phyloP scores from a whole-genome alignment of 768 basidiomycete genomes.

The Boletales sp. region DNA sequence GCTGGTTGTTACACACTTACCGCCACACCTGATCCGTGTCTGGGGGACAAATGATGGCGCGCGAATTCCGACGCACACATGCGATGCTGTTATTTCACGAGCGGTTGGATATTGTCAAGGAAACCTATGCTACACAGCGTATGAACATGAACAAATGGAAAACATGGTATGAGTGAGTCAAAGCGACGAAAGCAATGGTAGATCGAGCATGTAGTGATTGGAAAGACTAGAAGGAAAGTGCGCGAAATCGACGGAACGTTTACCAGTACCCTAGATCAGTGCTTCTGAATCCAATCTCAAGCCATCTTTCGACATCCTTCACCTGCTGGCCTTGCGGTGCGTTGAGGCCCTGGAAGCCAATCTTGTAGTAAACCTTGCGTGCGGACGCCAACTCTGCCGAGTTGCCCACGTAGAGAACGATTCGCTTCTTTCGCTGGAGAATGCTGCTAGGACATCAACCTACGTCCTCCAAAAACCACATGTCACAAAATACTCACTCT shows the following conservation, averaged over 20 bases:
- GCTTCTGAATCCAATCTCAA: conserved; percentile 14
- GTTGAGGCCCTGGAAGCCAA: conserved; percentile 22
- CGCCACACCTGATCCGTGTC: no score
- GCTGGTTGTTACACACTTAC: no score
- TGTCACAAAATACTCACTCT: conserved; percentile 37
- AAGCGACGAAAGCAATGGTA: background rate
- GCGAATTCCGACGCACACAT: no score
- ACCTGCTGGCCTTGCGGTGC: conserved; percentile 3
- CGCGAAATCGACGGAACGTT: background rate
- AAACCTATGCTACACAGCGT: conserved; percentile 14
- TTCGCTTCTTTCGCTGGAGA: conserved; percentile 15
- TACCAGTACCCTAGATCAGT: conserved; percentile 19
- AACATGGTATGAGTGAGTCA: background rate
- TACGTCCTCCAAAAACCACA: background rate
- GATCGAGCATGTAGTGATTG: background rate
- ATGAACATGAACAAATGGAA: background rate
- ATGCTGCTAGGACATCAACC: conserved; percentile 22
- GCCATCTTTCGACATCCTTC: conserved; percentile 15
- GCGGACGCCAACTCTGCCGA: conserved; percentile 13
- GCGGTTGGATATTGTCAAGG: no score
- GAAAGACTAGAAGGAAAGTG: background rate
- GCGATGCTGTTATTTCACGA: no score
- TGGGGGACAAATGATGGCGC: no score
- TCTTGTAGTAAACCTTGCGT: conserved; percentile 18
- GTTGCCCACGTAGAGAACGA: conserved; percentile 60